A percentile compares a stretch with the other conserved stretches of the same genome.
Conservation (phyloP, 306 rosid genomes). For the Glycyrrhiza uralensis region DNA sequence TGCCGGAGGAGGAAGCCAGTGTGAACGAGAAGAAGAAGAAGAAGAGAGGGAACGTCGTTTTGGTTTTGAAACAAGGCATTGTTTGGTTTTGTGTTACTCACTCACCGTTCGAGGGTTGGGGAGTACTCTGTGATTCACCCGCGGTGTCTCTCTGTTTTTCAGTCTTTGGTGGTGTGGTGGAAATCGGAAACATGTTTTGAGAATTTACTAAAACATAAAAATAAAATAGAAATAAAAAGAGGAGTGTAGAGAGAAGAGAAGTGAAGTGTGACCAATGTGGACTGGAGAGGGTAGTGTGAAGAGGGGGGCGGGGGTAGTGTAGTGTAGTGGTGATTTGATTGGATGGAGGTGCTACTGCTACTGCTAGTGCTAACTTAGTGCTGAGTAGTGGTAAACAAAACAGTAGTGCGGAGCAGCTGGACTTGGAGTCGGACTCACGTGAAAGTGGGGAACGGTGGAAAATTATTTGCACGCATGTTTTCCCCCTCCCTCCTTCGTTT, state of each 20-base stretch:
- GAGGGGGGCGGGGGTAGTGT: too few species aligned
- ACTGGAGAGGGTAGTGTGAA: too few species aligned
- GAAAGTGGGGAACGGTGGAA: conserved; percentile 37
- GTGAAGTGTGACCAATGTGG: neutral
- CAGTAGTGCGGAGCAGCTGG: conserved; percentile 55
- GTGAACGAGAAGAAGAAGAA: neutral
- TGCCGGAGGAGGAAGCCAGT: neutral
- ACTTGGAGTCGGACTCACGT: conserved; percentile 31
- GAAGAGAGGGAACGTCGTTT: neutral
- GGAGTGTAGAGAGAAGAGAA: neutral
- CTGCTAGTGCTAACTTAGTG: neutral
- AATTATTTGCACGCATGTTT: neutral
- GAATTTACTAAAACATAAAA: neutral
- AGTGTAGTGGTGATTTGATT: neutral
- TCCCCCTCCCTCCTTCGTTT: neutral
- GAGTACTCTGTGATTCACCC: neutral
- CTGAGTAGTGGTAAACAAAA: too few species aligned
- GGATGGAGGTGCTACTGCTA: too few species aligned
- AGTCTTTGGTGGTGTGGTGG: neutral
- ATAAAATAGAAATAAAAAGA: neutral
- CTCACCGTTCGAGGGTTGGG: neutral
- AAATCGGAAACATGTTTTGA: neutral
- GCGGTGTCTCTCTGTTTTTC: neutral
- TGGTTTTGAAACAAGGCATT: conserved; percentile 9
- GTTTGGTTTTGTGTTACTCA: neutral